Conservation (phyloP, 805 yeast species). For the Schwanniomyces yamadae region DNA sequence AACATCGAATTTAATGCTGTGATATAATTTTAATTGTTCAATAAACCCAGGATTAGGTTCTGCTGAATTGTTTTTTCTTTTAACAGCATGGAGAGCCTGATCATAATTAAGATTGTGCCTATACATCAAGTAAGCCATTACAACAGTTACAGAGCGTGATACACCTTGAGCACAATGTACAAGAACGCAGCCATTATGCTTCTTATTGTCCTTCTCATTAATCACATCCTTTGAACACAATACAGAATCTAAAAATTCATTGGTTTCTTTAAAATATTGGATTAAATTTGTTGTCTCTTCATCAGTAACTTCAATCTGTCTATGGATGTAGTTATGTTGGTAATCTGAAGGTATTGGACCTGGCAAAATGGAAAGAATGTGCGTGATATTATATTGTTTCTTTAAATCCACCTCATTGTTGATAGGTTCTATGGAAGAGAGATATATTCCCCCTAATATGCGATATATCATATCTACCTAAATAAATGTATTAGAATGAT, state of each 20-base stretch:
- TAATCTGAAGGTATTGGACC: conserved; percentile 59
- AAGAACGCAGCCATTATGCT: conserved; percentile 44
- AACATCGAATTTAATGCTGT: conserved; percentile 31
- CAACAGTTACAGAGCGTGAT: conserved; percentile 47
- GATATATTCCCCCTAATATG: conserved; percentile 74
- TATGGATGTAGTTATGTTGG: conserved; percentile 45
- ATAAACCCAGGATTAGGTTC: conserved; percentile 75
- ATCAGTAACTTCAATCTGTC: conserved; percentile 73
- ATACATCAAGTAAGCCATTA: conserved; percentile 50
- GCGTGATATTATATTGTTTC: conserved; percentile 57
- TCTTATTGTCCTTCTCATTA: conserved; percentile 15
- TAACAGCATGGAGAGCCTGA: conserved; percentile 75
- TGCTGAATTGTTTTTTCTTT: conserved; percentile 55
- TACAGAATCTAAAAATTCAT: conserved; percentile 65
- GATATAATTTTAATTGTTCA: conserved; percentile 68
- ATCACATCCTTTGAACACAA: conserved; percentile 31
- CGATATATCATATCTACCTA: conserved; percentile 1
- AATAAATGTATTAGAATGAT: no score
- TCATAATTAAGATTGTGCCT: conserved; percentile 53
- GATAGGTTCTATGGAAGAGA: conserved; percentile 73
- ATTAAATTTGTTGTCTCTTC: conserved; percentile 65
- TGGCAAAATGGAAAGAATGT: conserved; percentile 67
- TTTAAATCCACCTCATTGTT: conserved; percentile 51
- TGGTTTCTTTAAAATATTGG: conserved; percentile 57
- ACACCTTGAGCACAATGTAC: conserved; percentile 55